These are phyloP conservation scores for Microdochium trichocladiopsis DNA, from an alignment of 2,329 filamentous ascomycete genomes.

Conservation along the genomic window DNA sequence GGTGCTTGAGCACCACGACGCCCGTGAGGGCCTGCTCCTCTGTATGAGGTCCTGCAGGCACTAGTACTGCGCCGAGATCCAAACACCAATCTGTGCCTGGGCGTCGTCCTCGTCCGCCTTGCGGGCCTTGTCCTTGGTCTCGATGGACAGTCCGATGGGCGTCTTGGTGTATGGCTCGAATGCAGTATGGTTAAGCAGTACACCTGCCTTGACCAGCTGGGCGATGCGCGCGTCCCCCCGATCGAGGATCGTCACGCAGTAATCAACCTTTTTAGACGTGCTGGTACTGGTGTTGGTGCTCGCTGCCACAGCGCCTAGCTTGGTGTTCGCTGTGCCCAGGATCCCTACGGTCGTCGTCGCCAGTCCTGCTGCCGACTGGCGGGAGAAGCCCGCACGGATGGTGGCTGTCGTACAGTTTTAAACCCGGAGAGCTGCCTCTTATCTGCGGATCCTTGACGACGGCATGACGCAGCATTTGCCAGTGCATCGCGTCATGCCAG, in stretches of 20 bases:
- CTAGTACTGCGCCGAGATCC: not conserved
- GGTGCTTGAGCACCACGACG: not conserved
- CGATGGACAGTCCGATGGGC: not conserved
- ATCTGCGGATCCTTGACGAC: not conserved
- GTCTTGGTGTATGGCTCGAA: not conserved
- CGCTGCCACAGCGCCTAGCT: not conserved
- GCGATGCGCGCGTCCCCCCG: not conserved
- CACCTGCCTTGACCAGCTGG: not conserved
- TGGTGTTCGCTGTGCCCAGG: not conserved
- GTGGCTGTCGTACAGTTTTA: not conserved
- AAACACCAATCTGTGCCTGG: not conserved
- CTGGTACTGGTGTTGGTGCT: not conserved
- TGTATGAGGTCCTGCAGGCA: not conserved
- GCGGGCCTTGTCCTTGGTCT: not conserved
- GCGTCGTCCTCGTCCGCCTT: not conserved
- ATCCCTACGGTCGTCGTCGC: not conserved
- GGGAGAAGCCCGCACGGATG: not conserved
- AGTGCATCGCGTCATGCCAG: not conserved
- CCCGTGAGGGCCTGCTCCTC: not conserved
- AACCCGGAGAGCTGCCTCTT: not conserved
- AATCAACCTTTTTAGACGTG: not conserved
- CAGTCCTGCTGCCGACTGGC: not conserved
- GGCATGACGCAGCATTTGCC: not conserved
- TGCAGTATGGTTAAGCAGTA: not conserved
- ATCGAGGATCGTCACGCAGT: not conserved